Evolutionary conservation across 371 early-diverging fungal genomes (phyloP).

Genomic region (Neoconidiobolus thromboides): DNA sequence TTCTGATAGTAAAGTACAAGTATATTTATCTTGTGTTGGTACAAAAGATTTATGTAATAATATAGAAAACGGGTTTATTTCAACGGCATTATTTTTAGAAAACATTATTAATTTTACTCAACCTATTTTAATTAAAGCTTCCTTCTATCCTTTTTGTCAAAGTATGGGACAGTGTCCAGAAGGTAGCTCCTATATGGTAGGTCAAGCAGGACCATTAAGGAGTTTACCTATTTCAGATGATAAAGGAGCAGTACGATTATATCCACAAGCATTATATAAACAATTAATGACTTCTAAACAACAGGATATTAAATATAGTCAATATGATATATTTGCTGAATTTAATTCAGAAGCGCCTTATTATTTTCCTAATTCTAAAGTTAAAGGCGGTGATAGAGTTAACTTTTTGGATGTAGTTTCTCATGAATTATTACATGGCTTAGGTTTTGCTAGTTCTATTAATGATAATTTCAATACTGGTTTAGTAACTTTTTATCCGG

Average conservation of each 20-base stretch:
- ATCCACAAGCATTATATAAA: constrained; percentile 43
- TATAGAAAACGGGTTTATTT: not conserved
- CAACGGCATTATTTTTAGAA: not conserved
- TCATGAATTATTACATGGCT: constrained; percentile 41
- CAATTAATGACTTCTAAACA: constrained; percentile 14
- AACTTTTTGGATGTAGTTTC: constrained; percentile 20
- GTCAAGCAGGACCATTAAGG: constrained; percentile 20
- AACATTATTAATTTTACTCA: not conserved
- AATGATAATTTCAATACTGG: constrained; percentile 3
- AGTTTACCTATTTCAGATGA: constrained; percentile 21
- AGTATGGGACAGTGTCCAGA: not conserved
- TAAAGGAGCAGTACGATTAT: constrained; percentile 23
- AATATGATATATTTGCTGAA: constrained; percentile 29
- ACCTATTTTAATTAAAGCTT: not conserved
- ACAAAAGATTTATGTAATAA: not conserved
- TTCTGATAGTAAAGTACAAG: not conserved
- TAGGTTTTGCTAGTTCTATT: constrained; percentile 33
- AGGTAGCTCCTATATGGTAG: not conserved
- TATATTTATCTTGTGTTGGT: not conserved
- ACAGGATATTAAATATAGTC: not conserved
- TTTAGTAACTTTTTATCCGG: not conserved
- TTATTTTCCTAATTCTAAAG: constrained; percentile 17
- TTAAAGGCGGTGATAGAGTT: not conserved
- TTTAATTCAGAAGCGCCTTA: constrained; percentile 34
- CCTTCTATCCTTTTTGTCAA: not conserved